These are phyloP conservation scores for Penium margaritaceum DNA, from an alignment of 139 green algal genomes.

Conservation along the genomic window DNA sequence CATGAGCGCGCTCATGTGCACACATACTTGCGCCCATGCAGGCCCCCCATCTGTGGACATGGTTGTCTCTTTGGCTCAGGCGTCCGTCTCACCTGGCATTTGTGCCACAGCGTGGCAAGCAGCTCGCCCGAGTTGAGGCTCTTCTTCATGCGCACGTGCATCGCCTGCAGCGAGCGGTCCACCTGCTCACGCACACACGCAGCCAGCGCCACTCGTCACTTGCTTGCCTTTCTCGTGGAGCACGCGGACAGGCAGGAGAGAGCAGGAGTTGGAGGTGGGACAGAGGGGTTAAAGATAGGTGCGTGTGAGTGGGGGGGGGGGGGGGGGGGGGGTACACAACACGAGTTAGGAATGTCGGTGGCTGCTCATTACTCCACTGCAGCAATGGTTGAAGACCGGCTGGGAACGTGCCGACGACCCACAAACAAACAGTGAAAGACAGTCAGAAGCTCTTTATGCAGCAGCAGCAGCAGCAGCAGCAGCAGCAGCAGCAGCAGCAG, in stretches of 20 bases:
- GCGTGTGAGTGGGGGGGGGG: too few relatives aligned
- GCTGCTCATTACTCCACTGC: neutral
- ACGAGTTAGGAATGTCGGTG: constrained; percentile 13
- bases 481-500: neutral
- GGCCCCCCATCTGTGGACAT: too few relatives aligned
- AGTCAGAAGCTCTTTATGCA: too few relatives aligned
- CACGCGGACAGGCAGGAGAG: too few relatives aligned
- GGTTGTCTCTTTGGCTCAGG: too few relatives aligned
- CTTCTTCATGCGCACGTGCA: constrained; percentile 33
- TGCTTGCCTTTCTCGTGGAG: too few relatives aligned
- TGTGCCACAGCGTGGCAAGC: constrained; percentile 34
- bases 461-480: neutral
- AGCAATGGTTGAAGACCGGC: constrained; percentile 13
- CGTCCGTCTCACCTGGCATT: constrained; percentile 19
- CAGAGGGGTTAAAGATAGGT: too few relatives aligned
- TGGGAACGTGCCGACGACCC: neutral
- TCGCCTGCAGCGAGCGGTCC: constrained; percentile 19
- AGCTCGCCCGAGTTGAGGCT: constrained; percentile 20
- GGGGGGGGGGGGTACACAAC: neutral
- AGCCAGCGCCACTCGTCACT: too few relatives aligned
- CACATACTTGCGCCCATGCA: too few relatives aligned
- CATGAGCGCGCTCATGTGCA: neutral
- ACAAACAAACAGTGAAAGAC: neutral
- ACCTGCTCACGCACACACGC: constrained; percentile 13
- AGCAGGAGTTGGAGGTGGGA: too few relatives aligned